Base-by-base conservation (phyloP, 345 rosid genomes). In the Pelargonium nanum region DNA sequence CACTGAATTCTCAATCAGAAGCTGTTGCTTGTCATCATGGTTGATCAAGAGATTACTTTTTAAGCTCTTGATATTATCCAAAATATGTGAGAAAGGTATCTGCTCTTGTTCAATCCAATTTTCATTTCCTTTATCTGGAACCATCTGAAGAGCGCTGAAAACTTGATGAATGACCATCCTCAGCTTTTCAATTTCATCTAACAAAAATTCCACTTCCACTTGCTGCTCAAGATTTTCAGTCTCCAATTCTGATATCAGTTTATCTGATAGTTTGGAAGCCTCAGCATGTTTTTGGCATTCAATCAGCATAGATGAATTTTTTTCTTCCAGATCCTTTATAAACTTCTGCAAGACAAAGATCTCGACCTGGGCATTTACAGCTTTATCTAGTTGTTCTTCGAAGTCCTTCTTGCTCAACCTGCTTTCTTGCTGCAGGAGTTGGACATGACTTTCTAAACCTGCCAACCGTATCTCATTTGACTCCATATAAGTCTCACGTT, bases 371-470 rank as follows among this genome's bases (percentile, higher is more conserved):
- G 90, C 83, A 73, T 80, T 82, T 64, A 86, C 85, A 60, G 84
- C 91, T 80, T 79, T 85, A 62, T 85, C 99, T 65, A 93, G 81
- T 59, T 89, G 96, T 66, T 87, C 99, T 76, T 87, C 96, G 62
- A 78, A 93, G 25, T 89, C 90, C 78, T 78, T 85, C 84, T 73
- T 81, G 60, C 86, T 77, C 30, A 76, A 68, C 68, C 69, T 81
- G 24, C 84, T 81, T 70, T 87, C 94, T 66, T 89, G 94, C 60
- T 75, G 85, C 64, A 93, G 81, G 53, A 70, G 53, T 71, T 66
- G 75, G 26, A 87, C 81, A 68, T 83, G 85, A 68, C 68, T 83
- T 69, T 93, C 96, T 51, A 93, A 76, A 74, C 75, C 81, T 24
- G 64, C 77, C 75, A 87, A 66, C 59, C 96, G 85, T 59, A 80